Base-by-base conservation (phyloP, 2,329 filamentous ascomycete species). In the Talaromyces sp. region DNA sequence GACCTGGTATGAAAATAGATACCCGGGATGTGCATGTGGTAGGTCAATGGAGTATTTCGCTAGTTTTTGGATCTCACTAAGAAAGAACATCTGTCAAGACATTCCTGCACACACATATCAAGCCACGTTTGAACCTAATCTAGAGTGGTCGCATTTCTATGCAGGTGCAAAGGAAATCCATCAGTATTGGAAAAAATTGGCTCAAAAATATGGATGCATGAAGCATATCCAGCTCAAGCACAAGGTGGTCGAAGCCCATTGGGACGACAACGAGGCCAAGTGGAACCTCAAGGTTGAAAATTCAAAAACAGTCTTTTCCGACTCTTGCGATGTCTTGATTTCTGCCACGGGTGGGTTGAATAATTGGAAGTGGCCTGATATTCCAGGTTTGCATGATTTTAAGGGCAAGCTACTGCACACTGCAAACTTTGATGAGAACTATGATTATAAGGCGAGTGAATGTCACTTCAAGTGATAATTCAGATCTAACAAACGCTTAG, bases 381-480 rank as follows among this genome's bases (percentile, higher is more conserved):
- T 81, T 14, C 65, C 69, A 2, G 80, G 79, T 1, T 68, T 77
- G 12, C 68, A 77, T 10, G 65, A 67, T 10, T 82, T 81, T 63
- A 67, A 75, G 51, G 76, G 77, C 4, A 65, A 70, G 35, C 64
- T 78, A 3, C 61, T 77, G 21, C 77, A 79, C 61, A 74, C 67
- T 19, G 77, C 77, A 11, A 61, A 55, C 9, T 80, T 75, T 74
- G 70, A 74, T 43, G 60, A 68, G 26, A 62, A 63, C 12, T 67
- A 63, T 48, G 65, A 70, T 50, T 63, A 67, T 43, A 65, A 52
- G 17, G 62, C 54, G 51, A 27, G 58, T 46, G 32, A 14, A 31
- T n/a, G 14, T 9, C 12, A 32, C 55, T 38, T 27, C 1, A 24
- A 21, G 43, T n/a, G 3, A 9, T 21, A 6, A 8, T 4, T 46